Evolutionary conservation across 2,329 filamentous ascomycete genomes (phyloP).

Genomic region (Neoscytalidium dimidiatum): DNA sequence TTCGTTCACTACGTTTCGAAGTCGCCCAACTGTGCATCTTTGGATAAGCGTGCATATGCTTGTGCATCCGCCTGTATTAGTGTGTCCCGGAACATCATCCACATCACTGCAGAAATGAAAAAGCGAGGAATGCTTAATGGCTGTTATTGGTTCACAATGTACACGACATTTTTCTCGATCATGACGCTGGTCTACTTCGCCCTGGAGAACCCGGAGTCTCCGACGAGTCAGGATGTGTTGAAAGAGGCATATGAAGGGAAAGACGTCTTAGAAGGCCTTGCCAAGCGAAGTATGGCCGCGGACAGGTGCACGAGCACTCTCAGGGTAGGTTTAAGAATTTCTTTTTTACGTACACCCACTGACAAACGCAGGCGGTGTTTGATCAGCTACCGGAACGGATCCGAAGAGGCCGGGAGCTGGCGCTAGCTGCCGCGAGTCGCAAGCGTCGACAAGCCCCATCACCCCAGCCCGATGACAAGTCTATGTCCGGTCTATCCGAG

Average conservation of each 20-base stretch:
- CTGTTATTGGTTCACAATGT: constrained; percentile 85
- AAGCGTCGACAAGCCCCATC: constrained; percentile 42
- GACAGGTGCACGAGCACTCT: constrained; percentile 81
- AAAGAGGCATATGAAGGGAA: constrained; percentile 83
- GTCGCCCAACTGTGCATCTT: constrained; percentile 47
- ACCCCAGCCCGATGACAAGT: constrained; percentile 25
- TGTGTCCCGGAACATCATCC: constrained; percentile 72
- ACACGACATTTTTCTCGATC: constrained; percentile 80
- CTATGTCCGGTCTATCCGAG: constrained; percentile 9
- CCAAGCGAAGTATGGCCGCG: constrained; percentile 83
- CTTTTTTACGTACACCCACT: constrained; percentile 2
- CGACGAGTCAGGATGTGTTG: constrained; percentile 75
- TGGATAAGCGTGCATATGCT: constrained; percentile 78
- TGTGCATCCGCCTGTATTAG: constrained; percentile 69
- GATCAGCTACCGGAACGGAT: constrained; percentile 77
- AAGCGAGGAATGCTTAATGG: constrained; percentile 74
- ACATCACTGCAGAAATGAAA: constrained; percentile 77
- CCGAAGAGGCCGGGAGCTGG: constrained; percentile 44
- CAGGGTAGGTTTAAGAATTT: constrained; percentile 57
- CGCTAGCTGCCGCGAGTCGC: constrained; percentile 28
- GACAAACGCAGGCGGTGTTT: constrained; percentile 66
- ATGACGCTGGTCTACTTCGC: constrained; percentile 79
- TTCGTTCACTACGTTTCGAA: constrained; percentile 82
- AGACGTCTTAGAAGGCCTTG: constrained; percentile 76
- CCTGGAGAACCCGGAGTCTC: constrained; percentile 75